phyloP scores from a whole-genome alignment of 345 rosid species.

The Arabis hirsuta region DNA sequence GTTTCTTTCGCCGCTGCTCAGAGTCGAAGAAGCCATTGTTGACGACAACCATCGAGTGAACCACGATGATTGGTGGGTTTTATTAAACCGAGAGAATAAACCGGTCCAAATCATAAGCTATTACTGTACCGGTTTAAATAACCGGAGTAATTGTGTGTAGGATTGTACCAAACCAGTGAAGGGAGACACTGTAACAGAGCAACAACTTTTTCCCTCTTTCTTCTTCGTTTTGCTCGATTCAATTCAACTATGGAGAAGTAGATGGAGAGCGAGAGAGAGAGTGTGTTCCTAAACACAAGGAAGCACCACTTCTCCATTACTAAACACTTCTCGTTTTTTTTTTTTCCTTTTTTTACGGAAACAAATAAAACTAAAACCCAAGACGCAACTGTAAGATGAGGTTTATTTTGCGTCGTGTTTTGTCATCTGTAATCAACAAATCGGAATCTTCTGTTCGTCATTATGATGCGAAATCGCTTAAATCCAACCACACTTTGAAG shows the following conservation, averaged over 20 bases:
- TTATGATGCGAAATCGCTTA: constrained; percentile 38
- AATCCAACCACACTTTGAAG: constrained; percentile 42
- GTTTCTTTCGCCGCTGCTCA: constrained; percentile 37
- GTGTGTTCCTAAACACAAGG: no score
- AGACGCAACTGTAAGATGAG: constrained; percentile 6
- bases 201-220: no score
- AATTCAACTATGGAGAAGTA: no score
- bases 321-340: no score
- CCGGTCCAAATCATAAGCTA: no score
- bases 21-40: constrained; percentile 32
- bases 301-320: no score
- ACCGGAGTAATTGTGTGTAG: no score
- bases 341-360: not conserved
- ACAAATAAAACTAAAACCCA: not conserved
- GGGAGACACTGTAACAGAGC: no score
- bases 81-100: not conserved
- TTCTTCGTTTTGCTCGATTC: no score
- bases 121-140: no score
- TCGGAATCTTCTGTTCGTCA: constrained; percentile 18
- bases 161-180: no score
- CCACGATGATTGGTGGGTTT: not conserved
- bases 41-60: not conserved
- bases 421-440: constrained; percentile 18
- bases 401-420: constrained; percentile 27
- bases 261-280: no score